Evolutionary conservation across 352 stramenopile species (phyloP).

Genomic region (Phytophthora litchii): DNA sequence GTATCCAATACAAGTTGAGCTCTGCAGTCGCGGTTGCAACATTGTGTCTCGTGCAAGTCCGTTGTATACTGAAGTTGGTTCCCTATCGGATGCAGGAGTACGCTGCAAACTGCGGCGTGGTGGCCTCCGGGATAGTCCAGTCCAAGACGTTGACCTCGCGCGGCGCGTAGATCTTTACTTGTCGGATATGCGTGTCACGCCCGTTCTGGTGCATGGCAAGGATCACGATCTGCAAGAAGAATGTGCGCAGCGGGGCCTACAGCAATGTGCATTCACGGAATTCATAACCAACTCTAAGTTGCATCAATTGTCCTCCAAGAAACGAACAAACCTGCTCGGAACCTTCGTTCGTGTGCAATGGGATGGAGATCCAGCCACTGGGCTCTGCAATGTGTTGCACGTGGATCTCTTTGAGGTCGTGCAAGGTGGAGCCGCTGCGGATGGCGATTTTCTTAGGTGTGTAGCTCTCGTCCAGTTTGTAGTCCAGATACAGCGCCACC

Average conservation of each 20-base stretch:
- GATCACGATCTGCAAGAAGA: constrained; percentile 97
- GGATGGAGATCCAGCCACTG: constrained; percentile 94
- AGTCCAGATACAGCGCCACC: constrained; percentile 97
- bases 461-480: constrained; percentile 98
- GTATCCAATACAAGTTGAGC: constrained; percentile 19
- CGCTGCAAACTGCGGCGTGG: constrained; percentile 73
- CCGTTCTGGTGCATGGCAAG: constrained; percentile 99
- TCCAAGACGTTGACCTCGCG: constrained; percentile 61
- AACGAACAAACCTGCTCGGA: constrained; percentile 51
- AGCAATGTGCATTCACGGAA: no score
- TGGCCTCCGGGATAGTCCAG: constrained; percentile 53
- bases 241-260: constrained; percentile 81
- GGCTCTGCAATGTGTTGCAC: constrained; percentile 93
- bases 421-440: constrained; percentile 91
- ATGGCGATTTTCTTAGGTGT: constrained; percentile 97
- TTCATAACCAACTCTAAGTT: not conserved
- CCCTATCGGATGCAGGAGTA: constrained; percentile 64
- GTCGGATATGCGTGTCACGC: constrained; percentile 95
- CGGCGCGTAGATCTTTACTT: constrained; percentile 93
- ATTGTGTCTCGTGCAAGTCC: not conserved
- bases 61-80: not conserved
- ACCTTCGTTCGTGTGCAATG: constrained; percentile 55
- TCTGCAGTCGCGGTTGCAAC: not conserved
- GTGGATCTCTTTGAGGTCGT: constrained; percentile 96
- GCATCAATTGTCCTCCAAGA: not conserved